Conservation (phyloP, 2,329 filamentous ascomycete species). For the Fusarium irregulare region DNA sequence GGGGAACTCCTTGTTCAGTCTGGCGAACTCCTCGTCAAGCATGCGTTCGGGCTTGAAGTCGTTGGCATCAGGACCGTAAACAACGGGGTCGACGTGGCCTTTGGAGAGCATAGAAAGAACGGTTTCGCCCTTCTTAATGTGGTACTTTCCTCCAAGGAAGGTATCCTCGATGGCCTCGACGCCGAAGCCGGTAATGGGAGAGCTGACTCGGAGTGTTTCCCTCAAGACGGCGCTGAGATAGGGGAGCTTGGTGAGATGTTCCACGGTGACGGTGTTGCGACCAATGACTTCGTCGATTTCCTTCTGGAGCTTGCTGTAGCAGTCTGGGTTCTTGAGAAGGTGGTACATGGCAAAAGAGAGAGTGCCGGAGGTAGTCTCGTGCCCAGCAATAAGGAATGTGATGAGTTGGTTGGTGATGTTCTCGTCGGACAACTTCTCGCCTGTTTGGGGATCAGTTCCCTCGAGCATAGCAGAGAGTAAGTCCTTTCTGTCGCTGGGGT, state of each 20-base stretch:
- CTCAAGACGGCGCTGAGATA: conserved; percentile 74
- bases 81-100: conserved; percentile 70
- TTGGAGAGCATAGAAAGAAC: conserved; percentile 63
- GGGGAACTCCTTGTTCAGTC: conserved; percentile 68
- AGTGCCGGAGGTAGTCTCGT: conserved; percentile 77
- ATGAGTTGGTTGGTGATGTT: conserved; percentile 77
- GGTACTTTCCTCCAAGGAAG: conserved; percentile 71
- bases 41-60: conserved; percentile 79
- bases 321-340: conserved; percentile 71
- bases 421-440: conserved; percentile 70
- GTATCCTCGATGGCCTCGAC: conserved; percentile 65
- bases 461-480: conserved; percentile 76
- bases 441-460: conserved; percentile 74
- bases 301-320: conserved; percentile 69
- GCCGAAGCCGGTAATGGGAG: conserved; percentile 69
- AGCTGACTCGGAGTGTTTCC: conserved; percentile 72
- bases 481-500: conserved; percentile 71
- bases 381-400: conserved; percentile 77
- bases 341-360: conserved; percentile 74
- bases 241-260: conserved; percentile 71
- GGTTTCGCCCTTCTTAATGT: conserved; percentile 63
- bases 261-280: conserved; percentile 64
- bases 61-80: conserved; percentile 73
- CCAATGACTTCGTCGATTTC: conserved; percentile 77
- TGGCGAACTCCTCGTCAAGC: conserved; percentile 74